These are phyloP conservation scores for Spongiforma sp. DNA, from an alignment of 1,284 basidiomycete species.

Conservation along the genomic window DNA sequence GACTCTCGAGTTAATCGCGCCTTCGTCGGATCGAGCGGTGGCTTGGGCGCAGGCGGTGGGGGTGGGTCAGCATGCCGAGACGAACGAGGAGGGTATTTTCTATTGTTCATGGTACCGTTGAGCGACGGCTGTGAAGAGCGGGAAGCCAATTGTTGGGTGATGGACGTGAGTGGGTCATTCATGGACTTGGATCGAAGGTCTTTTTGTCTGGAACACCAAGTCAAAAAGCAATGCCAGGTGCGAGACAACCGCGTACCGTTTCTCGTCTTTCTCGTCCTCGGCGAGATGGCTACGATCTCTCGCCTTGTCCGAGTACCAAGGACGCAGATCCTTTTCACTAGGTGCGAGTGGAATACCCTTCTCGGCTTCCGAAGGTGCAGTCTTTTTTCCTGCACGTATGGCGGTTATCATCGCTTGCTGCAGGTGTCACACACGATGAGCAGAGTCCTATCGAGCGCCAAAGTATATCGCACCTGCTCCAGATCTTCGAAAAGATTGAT, in stretches of 20 bases:
- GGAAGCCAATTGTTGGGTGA: slow-evolving; percentile 65
- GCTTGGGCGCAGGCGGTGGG: slow-evolving; percentile 27
- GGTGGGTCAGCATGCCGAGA: slow-evolving; percentile 18
- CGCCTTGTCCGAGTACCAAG: slow-evolving; percentile 69
- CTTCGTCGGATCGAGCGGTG: slow-evolving; percentile 47
- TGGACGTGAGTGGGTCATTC: slow-evolving; percentile 75
- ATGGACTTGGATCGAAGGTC: slow-evolving; percentile 66
- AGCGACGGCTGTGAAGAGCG: slow-evolving; percentile 25
- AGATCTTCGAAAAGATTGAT: slow-evolving; percentile 83
- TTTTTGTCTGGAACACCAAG: slow-evolving; percentile 50
- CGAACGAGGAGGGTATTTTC: slow-evolving; percentile 11
- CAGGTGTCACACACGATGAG: no score
- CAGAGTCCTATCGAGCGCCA: neutral
- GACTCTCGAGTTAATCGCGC: slow-evolving; percentile 71
- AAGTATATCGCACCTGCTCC: slow-evolving; percentile 52
- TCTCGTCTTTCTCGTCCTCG: slow-evolving; percentile 26
- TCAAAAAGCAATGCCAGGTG: slow-evolving; percentile 2
- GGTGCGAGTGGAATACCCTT: slow-evolving; percentile 76
- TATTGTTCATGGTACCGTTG: slow-evolving; percentile 8
- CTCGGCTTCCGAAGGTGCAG: slow-evolving; percentile 59
- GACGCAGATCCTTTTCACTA: slow-evolving; percentile 72
- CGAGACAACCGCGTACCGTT: slow-evolving; percentile 22
- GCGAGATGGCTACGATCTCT: slow-evolving; percentile 39
- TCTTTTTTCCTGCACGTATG: slow-evolving; percentile 51
- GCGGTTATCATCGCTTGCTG: slow-evolving; percentile 53